phyloP scores from a whole-genome alignment of 2,329 filamentous ascomycete genomes.

The Dryadomyces sulphureus region DNA sequence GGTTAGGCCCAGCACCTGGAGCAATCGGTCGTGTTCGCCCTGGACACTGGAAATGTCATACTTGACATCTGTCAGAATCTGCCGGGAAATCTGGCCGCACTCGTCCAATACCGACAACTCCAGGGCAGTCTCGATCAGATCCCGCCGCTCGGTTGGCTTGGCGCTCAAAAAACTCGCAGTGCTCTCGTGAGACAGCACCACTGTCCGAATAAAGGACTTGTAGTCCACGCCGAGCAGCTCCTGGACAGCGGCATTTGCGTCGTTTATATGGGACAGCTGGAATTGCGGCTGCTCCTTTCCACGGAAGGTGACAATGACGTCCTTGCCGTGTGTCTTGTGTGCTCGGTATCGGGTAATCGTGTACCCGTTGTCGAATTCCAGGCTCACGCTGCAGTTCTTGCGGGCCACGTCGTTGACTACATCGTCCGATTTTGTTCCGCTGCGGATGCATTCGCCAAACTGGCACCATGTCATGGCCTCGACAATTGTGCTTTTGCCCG shows the following conservation, averaged over 20 bases:
- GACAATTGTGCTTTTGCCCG: conserved; percentile 19
- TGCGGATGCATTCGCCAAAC: conserved; percentile 18
- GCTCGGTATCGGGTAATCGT: conserved; percentile 17
- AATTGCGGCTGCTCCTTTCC: conserved; percentile 15
- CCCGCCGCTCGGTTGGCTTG: conserved; percentile 14
- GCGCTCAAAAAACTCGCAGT: conserved; percentile 18
- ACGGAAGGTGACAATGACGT: conserved; percentile 15
- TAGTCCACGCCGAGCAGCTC: conserved; percentile 18
- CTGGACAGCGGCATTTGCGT: conserved; percentile 16
- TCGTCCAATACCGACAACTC: conserved; percentile 14
- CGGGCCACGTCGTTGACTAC: conserved; percentile 18
- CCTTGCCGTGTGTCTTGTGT: conserved; percentile 13
- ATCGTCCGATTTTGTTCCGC: conserved; percentile 15
- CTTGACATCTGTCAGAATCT: background rate
- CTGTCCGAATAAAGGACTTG: conserved; percentile 17
- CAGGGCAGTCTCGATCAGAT: conserved; percentile 17
- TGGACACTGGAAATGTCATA: background rate
- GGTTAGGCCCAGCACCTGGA: background rate
- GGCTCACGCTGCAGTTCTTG: conserved; percentile 15
- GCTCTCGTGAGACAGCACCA: conserved; percentile 19
- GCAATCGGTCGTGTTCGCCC: background rate
- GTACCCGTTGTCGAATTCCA: conserved; percentile 18
- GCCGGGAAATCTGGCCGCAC: conserved; percentile 5
- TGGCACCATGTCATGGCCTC: conserved; percentile 21
- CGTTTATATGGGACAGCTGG: conserved; percentile 12